Evolutionary conservation across 1,139 yeast species (phyloP), one percentile per base, ranked within the genome.

Genomic region (Lipomyces yarrowii): DNA sequence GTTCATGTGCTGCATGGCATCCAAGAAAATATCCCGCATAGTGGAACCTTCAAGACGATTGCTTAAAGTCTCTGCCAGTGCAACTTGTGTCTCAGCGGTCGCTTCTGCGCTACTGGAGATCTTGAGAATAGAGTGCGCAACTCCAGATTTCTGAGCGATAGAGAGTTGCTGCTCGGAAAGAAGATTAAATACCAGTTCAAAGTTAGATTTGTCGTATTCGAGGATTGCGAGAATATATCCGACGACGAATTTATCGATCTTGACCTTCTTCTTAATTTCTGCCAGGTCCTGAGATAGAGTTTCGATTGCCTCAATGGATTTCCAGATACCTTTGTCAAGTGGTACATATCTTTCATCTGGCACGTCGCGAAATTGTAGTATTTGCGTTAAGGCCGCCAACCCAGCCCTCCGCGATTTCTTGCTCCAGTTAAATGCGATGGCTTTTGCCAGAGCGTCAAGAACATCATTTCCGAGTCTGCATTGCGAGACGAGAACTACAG

Each of bases 401-500:
- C 80, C 83, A 60, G 78, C 74, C 62, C 70, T 71, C 30, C 71
- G 62, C 2, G 80, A 72, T 52, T 77, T 76, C 32, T 75, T 73
- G 2, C 81, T 76, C 75, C 86, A 80, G 65, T 81, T 81, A 8
- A 82, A 74, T 56, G 87, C 79, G 33, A 94, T 85, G 0, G 96
- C 86, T 67, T 85, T 87, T 32, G 91, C 85, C 8, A 96, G 86
- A 1, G 96, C 91, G 56, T 83, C 78, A 35, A 88, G 81, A 37
- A 93, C 84, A 8, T 85, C 87, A 62, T 82, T 79, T 8, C 88
- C 83, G 64, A 94, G 81, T 8, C 91, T 89, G 57, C 88, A 83
- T 61, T 94, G 87, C 1, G 96, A 83, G 2, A 89, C 84, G 62
- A 93, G 80, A 1, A 94, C 97, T 0, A 96, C 85, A 48, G 93